Evolutionary conservation across 129 eudicot species (phyloP).

Genomic region (Flaveria robusta): DNA sequence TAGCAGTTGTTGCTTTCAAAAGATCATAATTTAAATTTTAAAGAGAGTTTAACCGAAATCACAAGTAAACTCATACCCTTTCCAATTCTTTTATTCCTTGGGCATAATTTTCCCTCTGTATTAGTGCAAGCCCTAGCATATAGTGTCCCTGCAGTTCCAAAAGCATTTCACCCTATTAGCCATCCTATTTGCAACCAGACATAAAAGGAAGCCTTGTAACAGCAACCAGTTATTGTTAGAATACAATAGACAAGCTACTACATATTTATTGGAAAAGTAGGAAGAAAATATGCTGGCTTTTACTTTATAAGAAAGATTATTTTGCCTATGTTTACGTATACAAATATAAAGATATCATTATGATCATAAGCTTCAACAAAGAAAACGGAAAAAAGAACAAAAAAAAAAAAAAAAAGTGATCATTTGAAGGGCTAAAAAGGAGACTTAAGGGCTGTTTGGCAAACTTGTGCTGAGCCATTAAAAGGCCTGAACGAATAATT

Average conservation of each 20-base stretch:
- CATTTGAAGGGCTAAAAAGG: slow-evolving; percentile 3
- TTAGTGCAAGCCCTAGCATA: slow-evolving; percentile 88
- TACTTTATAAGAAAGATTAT: not conserved
- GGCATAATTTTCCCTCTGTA: slow-evolving; percentile 49
- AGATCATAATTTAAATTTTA: no score
- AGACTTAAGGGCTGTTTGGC: no score
- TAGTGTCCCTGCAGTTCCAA: slow-evolving; percentile 68
- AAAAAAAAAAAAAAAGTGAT: not conserved
- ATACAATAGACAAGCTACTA: not conserved
- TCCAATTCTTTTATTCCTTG: slow-evolving; percentile 80
- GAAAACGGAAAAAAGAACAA: not conserved
- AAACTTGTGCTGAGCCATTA: no score
- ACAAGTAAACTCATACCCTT: slow-evolving; percentile 44
- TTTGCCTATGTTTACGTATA: not conserved
- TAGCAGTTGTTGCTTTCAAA: not conserved
- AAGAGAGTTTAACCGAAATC: not conserved
- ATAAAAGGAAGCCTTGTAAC: not conserved
- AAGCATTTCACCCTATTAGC: slow-evolving; percentile 19
- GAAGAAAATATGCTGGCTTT: not conserved
- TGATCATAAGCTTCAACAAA: not conserved
- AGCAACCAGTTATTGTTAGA: not conserved
- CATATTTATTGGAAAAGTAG: not conserved
- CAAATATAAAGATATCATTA: not conserved
- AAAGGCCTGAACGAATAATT: no score
- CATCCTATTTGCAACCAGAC: not conserved